Base-by-base conservation (phyloP, 1,284 basidiomycete species). In the Waitea zeae region DNA sequence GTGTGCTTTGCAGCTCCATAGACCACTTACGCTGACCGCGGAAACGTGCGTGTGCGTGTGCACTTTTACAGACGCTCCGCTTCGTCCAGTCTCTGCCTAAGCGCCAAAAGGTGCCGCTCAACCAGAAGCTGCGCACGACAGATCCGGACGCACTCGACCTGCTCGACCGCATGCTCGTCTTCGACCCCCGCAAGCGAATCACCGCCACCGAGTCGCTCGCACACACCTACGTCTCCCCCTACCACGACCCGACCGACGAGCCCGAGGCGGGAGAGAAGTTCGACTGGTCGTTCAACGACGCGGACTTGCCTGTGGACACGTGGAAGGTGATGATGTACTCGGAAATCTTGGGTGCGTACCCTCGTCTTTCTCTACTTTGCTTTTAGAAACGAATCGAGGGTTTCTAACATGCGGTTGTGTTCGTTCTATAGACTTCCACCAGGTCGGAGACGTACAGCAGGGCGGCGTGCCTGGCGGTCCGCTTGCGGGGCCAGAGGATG, bases 281-380 rank as follows among this genome's bases (percentile, higher is more conserved):
- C 49, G 93, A 99, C 57, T 99, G 93, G 93, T 86, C 79, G 49
- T 98, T 99, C 73, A 99, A 99, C 58, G 93, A 99, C 46, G 95
- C 95, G n/a, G 93, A 99, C 53, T 65, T 99, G 31, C 95, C 95
- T 0, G 87, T 98, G 17, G 93, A 98, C 53, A 96, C 89, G 3
- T 98, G 93, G 93, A 97, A 96, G 61, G 93, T 97, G 48, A 90
- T 92, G 87, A 90, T 92, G 87, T 92, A 92, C 61, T 80, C 75
- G 47, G 87, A 92, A 57, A 92, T 92, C 44, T 63, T 92, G n/a
- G 86, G 87, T 87, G 44, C 41, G 76, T 59, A 12, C 18, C 11
- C 33, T 31, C 30, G n/a, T 20, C 11, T 36, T 31, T 30, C 30
- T 33, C 34, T 17, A 28, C 12, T 13, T 12, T 19, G 20, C 38